Evolutionary conservation across 1,284 basidiomycete genomes (phyloP).

Genomic region (Fomitopsis schrenkii): DNA sequence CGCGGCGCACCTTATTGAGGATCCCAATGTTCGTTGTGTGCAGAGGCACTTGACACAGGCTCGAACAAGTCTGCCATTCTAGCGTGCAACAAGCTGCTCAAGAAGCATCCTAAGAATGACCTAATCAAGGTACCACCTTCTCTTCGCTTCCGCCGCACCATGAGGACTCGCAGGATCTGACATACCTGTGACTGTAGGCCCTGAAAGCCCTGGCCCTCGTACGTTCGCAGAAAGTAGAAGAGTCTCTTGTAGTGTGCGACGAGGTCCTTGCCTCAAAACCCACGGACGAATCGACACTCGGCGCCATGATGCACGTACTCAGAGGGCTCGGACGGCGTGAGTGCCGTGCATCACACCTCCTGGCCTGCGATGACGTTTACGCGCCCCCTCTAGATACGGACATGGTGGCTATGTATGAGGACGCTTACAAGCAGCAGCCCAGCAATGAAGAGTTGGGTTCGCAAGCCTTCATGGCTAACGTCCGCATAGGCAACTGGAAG

Average conservation of each 20-base stretch:
- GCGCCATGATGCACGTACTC: conserved; percentile 78
- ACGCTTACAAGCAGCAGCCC: conserved; percentile 75
- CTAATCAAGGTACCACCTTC: conserved; percentile 60
- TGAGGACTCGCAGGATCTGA: background rate
- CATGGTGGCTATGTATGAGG: conserved; percentile 76
- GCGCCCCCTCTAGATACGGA: conserved; percentile 55
- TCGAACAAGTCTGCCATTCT: conserved; percentile 83
- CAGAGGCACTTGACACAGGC: conserved; percentile 80
- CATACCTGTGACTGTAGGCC: conserved; percentile 41
- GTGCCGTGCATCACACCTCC: conserved; percentile 22
- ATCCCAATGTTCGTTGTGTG: conserved; percentile 6
- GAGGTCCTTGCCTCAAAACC: conserved; percentile 70
- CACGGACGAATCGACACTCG: conserved; percentile 66
- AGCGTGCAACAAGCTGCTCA: conserved; percentile 80
- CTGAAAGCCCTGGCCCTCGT: conserved; percentile 82
- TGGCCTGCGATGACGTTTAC: background rate
- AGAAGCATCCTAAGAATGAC: conserved; percentile 70
- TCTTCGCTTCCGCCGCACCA: background rate
- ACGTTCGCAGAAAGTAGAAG: conserved; percentile 77
- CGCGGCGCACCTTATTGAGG: background rate
- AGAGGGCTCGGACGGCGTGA: conserved; percentile 70
- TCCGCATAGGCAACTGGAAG: conserved; percentile 75
- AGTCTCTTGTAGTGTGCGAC: conserved; percentile 73
- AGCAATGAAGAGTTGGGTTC: conserved; percentile 75
- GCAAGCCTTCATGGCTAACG: conserved; percentile 81